These are phyloP conservation scores for Peniophora sp. DNA, from an alignment of 1,284 basidiomycete species.

Conservation along the genomic window DNA sequence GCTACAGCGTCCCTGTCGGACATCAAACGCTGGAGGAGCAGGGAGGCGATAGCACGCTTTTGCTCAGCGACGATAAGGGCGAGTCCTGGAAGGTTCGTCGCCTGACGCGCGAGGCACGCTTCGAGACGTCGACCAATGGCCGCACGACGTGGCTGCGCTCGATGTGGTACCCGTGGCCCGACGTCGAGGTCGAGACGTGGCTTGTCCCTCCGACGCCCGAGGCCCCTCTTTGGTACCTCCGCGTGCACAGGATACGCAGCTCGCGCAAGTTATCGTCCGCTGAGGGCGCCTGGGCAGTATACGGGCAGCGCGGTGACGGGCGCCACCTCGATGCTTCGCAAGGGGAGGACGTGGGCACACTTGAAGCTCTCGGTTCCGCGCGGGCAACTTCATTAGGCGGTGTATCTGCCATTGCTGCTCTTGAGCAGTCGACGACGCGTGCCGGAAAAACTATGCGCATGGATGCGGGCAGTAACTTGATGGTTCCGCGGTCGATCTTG, in stretches of 20 bases:
- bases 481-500: constrained; percentile 60
- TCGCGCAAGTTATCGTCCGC: constrained; percentile 45
- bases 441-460: constrained; percentile 49
- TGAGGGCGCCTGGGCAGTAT: constrained; percentile 67
- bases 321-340: constrained; percentile 43
- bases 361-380: constrained; percentile 33
- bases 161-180: constrained; percentile 70
- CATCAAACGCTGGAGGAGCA: constrained; percentile 63
- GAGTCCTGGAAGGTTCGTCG: constrained; percentile 68
- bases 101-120: constrained; percentile 52
- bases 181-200: constrained; percentile 70
- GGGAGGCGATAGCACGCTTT: constrained; percentile 62
- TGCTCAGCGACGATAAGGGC: constrained; percentile 57
- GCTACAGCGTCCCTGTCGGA: constrained; percentile 68
- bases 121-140: constrained; percentile 35
- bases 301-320: constrained; percentile 59
- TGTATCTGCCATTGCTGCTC: constrained; percentile 53
- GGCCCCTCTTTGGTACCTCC: constrained; percentile 61
- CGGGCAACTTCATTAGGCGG: constrained; percentile 56
- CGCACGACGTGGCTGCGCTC: constrained; percentile 44
- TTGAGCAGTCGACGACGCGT: constrained; percentile 24
- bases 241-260: constrained; percentile 56
- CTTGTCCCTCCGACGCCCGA: constrained; percentile 52
- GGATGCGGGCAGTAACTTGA: constrained; percentile 69
- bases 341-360: constrained; percentile 38